Conservation (phyloP, 176 grass and related monocot genomes). For the Rhipidocladum racemiflorum region DNA sequence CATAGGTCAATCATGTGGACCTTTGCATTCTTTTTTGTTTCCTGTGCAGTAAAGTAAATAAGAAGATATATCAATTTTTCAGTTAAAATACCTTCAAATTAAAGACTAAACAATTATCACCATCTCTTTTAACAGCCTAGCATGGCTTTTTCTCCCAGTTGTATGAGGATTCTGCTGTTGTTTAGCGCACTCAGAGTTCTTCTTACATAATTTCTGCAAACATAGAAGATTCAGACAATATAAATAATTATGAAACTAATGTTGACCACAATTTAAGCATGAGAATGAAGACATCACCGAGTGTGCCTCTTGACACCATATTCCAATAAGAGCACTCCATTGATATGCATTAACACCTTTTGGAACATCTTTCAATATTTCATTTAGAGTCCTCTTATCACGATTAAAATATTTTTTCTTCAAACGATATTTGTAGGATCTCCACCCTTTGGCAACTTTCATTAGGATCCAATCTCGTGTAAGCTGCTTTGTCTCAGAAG, state of each 20-base stretch:
- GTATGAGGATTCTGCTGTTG: neutral
- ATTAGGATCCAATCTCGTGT: slow-evolving; percentile 6
- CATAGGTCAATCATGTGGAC: neutral
- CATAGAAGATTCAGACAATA: neutral
- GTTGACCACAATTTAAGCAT: neutral
- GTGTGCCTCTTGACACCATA: neutral
- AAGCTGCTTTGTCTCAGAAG: neutral
- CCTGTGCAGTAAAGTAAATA: neutral
- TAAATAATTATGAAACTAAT: neutral
- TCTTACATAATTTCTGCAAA: neutral
- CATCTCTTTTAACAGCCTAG: neutral
- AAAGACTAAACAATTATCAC: too few species aligned
- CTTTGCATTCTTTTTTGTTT: neutral
- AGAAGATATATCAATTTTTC: neutral
- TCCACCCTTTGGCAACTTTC: neutral
- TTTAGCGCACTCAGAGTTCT: neutral
- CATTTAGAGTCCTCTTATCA: neutral
- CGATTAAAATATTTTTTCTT: slow-evolving; percentile 3
- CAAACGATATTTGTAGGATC: neutral
- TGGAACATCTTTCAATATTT: neutral
- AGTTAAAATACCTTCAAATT: neutral
- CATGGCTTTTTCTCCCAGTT: neutral
- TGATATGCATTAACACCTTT: neutral
- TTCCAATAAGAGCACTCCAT: neutral
- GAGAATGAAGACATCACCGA: neutral